These are phyloP conservation scores for Colletotrichum abscissum DNA, from an alignment of 2,329 filamentous ascomycete species.

Conservation along the genomic window DNA sequence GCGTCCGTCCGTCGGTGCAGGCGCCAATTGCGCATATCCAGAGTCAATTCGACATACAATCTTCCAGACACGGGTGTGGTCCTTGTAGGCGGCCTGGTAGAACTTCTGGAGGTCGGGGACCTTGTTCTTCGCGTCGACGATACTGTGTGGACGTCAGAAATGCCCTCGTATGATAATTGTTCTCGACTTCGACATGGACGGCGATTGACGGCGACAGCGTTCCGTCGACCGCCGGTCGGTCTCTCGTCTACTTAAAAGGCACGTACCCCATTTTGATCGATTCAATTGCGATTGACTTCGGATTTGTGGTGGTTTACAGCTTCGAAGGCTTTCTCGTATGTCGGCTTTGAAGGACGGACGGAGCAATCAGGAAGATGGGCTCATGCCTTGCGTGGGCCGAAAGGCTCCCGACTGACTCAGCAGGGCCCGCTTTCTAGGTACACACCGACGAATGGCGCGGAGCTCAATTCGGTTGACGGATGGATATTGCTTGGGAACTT, in stretches of 20 bases:
- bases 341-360: slow-evolving; percentile 43
- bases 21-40: not conserved
- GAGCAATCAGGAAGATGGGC: slow-evolving; percentile 31
- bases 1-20: slow-evolving; percentile 12
- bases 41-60: slow-evolving; percentile 71
- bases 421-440: not conserved
- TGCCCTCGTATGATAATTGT: slow-evolving; percentile 30
- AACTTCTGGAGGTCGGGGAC: slow-evolving; percentile 80
- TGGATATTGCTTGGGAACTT: slow-evolving; percentile 7
- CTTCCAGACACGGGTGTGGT: slow-evolving; percentile 78
- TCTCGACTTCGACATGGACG: not conserved
- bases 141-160: slow-evolving; percentile 52
- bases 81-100: slow-evolving; percentile 79
- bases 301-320: slow-evolving; percentile 39
- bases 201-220: slow-evolving; percentile 38
- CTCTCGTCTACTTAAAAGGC: not conserved
- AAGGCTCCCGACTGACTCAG: slow-evolving; percentile 18
- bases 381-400: slow-evolving; percentile 31
- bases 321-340: slow-evolving; percentile 33
- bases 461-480: slow-evolving; percentile 26
- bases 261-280: slow-evolving; percentile 56
- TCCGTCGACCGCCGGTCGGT: not conserved
- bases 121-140: slow-evolving; percentile 80
- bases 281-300: slow-evolving; percentile 39
- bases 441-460: slow-evolving; percentile 8